phyloP scores from a whole-genome alignment of 1,139 yeast species.

The Kodamaea ohmeri region DNA sequence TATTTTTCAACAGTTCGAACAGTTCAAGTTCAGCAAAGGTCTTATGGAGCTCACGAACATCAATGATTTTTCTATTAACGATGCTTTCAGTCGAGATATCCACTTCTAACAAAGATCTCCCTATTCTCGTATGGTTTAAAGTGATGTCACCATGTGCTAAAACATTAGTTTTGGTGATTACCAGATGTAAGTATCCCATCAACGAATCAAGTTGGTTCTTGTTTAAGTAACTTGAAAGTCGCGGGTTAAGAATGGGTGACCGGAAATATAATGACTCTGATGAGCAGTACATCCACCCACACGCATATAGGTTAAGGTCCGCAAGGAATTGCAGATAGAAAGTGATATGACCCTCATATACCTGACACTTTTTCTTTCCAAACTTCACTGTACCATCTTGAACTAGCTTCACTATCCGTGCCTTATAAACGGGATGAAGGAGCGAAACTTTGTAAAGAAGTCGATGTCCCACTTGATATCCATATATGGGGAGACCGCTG shows the following conservation, averaged over 20 bases:
- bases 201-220: conserved; percentile 9
- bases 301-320: conserved; percentile 82
- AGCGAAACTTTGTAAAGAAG: conserved; percentile 67
- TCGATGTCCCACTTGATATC: conserved; percentile 65
- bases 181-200: conserved; percentile 16
- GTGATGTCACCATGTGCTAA: conserved; percentile 7
- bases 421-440: conserved; percentile 58
- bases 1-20: conserved; percentile 7
- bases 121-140: conserved; percentile 45
- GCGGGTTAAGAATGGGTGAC: conserved; percentile 15
- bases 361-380: conserved; percentile 5
- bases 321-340: conserved; percentile 70
- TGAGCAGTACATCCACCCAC: conserved; percentile 63
- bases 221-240: conserved; percentile 3
- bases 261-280: conserved; percentile 12
- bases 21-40: conserved; percentile 37
- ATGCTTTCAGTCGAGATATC: conserved; percentile 64
- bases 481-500: conserved; percentile 80
- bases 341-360: conserved; percentile 80
- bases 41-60: conserved; percentile 49
- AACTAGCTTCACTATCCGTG: conserved; percentile 55
- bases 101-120: conserved; percentile 63
- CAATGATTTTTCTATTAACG: conserved; percentile 47
- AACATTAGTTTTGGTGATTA: conserved; percentile 26
- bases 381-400: conserved; percentile 11